Base-by-base conservation (phyloP, 306 rosid genomes). In the Glycine soja region DNA sequence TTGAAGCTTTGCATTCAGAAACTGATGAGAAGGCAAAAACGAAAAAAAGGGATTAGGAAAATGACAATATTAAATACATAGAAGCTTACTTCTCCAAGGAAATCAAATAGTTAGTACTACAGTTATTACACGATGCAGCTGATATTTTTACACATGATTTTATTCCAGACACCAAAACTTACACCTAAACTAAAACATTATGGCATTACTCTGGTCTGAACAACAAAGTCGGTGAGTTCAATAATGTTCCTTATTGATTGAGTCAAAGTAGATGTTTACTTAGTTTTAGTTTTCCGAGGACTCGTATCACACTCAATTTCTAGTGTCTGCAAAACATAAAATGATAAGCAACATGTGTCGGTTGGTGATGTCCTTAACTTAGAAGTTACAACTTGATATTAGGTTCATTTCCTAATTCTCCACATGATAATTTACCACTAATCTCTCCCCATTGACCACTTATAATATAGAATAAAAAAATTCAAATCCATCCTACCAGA, bases 1-100 rank as follows among this genome's bases (percentile, higher is more conserved):
- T 78, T 76, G 86, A 14, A 58, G 75, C 62, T 15, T 18, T 80
- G 90, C 97, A 93, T 3, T 14, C 56, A 47, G 94, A 75, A 70
- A 1, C 93, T 93, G 86, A 14, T 62, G 72, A 72, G 52, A 76
- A 6, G 38, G 3, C 14, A 76, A 76, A 54, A 58, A 65, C 30
- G 51, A 40, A 77, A 53, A 63, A 70, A 81, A 52, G 5, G 38
- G 18, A 80, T 88, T 53, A 90, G 85, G 76, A 81, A 78, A 77
- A 50, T 30, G 14, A 62, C 36, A 51, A 72, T 42, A 42, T 56
- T 79, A 47, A 71, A 75, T 5, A 80, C 58, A 61, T 18, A 48
- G 50, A 69, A 50, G 52, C 69, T 72, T 24, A 13, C 14, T 38
- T 68, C 74, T 73, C 78, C 24, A 50, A 38, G 52, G 76, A 70